A percentile compares a stretch with the other conserved stretches of the same genome.
Evolutionary conservation across 371 early-diverging fungal species (phyloP).

Genomic region (Syncephalastrum racemosum): DNA sequence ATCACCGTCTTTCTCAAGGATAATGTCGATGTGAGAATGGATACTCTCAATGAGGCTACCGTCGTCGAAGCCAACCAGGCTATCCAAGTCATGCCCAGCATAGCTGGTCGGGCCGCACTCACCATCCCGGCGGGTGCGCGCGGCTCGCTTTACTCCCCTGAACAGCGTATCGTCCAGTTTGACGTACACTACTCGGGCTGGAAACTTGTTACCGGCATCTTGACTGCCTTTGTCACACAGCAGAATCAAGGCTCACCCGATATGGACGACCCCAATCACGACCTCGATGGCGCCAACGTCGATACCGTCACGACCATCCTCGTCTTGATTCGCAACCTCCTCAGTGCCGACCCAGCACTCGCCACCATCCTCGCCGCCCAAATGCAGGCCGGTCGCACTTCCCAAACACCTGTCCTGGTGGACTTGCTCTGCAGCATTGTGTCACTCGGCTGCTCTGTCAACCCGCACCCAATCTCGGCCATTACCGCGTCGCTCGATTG

Average conservation of each 20-base stretch:
- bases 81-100: conserved; percentile 17
- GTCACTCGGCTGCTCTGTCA: conserved; percentile 6
- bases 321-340: conserved; percentile 24
- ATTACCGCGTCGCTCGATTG: conserved; percentile 32
- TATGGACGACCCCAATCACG: conserved; percentile 20
- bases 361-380: conserved; percentile 26
- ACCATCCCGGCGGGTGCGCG: conserved; percentile 18
- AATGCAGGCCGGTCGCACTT: conserved; percentile 16
- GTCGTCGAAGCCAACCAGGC: conserved; percentile 12
- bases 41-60: conserved; percentile 9
- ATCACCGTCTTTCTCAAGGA: conserved; percentile 24
- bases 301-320: conserved; percentile 27
- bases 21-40: conserved; percentile 8
- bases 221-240: conserved; percentile 22
- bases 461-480: conserved; percentile 18
- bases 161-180: conserved; percentile 27
- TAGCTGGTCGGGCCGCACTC: conserved; percentile 12
- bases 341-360: conserved; percentile 22
- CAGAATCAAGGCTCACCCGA: conserved; percentile 4
- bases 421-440: conserved; percentile 29
- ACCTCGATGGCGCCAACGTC: conserved; percentile 18
- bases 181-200: conserved; percentile 29
- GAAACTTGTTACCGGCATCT: conserved; percentile 27
- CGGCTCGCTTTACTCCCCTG: conserved; percentile 22
- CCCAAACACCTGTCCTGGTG: conserved; percentile 22